Percentiles rank a stretch among this genome's conserved stretches.
Evolutionary conservation across 176 grass and related monocot species (phyloP).

Genomic region (Oryza meridionalis): DNA sequence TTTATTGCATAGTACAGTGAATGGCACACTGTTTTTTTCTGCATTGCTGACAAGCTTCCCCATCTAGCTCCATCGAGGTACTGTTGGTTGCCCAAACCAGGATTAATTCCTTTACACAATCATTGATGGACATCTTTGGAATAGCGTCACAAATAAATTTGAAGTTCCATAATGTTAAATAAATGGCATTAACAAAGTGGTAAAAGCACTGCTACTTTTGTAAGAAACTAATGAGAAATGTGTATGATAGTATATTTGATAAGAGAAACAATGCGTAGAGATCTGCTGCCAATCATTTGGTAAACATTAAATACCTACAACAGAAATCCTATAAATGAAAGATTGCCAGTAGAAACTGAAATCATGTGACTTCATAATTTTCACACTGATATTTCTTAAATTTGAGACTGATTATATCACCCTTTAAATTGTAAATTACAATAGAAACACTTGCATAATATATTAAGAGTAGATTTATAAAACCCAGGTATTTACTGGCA

Average conservation of each 20-base stretch:
- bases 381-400: not conserved
- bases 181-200: conserved; percentile 19
- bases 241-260: not conserved
- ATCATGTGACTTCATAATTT: not conserved
- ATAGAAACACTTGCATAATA: not conserved
- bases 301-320: not conserved
- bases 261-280: not conserved
- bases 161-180: not conserved
- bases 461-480: not conserved
- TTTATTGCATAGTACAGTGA: conserved; percentile 93
- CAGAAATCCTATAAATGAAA: not conserved
- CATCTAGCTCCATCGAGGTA: conserved; percentile 67
- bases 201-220: conserved; percentile 3
- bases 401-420: conserved; percentile 24
- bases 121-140: conserved; percentile 29
- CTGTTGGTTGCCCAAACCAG: conserved; percentile 51
- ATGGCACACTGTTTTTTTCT: conserved; percentile 69
- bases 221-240: not conserved
- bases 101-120: conserved; percentile 41
- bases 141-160: conserved; percentile 27
- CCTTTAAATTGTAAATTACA: conserved; percentile 27
- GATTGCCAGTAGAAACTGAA: not conserved
- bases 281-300: not conserved
- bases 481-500: conserved; percentile 10
- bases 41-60: conserved; percentile 63